A percentile compares a stretch with the other conserved stretches of the same genome.
These are phyloP conservation scores for Plasmodium billcollinsi DNA, from an alignment of 169 alveolate species.

Conservation along the genomic window DNA sequence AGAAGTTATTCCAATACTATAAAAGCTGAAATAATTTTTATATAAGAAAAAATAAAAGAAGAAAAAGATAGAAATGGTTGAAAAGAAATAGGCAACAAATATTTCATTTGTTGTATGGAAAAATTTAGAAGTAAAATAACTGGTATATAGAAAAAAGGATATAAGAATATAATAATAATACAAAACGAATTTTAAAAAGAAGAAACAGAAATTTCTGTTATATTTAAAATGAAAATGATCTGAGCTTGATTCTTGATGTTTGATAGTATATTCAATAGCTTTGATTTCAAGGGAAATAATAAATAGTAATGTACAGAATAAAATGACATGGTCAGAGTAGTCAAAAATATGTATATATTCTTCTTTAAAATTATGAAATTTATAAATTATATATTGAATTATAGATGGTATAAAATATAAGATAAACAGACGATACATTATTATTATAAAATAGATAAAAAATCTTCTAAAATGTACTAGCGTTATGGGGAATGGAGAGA, in stretches of 20 bases:
- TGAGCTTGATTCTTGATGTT: conserved; percentile 46
- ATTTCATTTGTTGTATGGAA: conserved; percentile 77
- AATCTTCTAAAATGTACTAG: conserved; percentile 76
- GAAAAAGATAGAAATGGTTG: conserved; percentile 73
- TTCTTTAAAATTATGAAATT: conserved; percentile 63
- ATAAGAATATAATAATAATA: conserved; percentile 75
- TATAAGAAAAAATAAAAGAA: conserved; percentile 71
- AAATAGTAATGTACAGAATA: conserved; percentile 67
- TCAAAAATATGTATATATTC: conserved; percentile 75
- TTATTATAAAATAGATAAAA: conserved; percentile 69
- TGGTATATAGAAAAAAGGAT: conserved; percentile 69
- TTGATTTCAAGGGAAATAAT: conserved; percentile 58
- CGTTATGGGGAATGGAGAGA: conserved; percentile 77
- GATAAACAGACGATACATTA: conserved; percentile 73
- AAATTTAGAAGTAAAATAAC: conserved; percentile 71
- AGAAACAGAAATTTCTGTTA: conserved; percentile 63
- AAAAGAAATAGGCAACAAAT: conserved; percentile 78
- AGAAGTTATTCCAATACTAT: conserved; percentile 73
- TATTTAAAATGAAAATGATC: conserved; percentile 74
- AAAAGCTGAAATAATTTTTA: conserved; percentile 73
- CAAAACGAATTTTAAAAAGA: conserved; percentile 40
- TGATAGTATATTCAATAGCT: conserved; percentile 74
- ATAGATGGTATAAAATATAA: conserved; percentile 75
- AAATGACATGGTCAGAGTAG: conserved; percentile 76
- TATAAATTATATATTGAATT: conserved; percentile 70